A percentile compares a stretch with the other conserved stretches of the same genome.
phyloP scores from a whole-genome alignment of 1,284 basidiomycete genomes.

The Wallemia hederae region DNA sequence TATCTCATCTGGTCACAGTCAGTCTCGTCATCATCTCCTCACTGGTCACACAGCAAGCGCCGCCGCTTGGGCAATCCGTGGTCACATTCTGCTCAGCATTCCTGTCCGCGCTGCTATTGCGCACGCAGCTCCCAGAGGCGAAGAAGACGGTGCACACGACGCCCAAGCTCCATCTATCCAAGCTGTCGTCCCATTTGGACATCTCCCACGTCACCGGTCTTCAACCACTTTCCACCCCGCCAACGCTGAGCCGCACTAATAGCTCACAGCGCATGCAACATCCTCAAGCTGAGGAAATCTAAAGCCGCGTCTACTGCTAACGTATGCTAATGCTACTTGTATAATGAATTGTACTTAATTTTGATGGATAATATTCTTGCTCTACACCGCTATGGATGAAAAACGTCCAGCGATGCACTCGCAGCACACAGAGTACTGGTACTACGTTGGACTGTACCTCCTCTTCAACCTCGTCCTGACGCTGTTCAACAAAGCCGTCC shows the following conservation, averaged over 20 bases:
- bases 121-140: not conserved
- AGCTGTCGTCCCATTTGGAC: not conserved
- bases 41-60: not conserved
- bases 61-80: not conserved
- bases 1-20: not conserved
- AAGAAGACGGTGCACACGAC: not conserved
- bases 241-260: not conserved
- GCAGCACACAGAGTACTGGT: conserved; percentile 4
- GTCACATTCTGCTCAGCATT: not conserved
- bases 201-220: not conserved
- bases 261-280: not conserved
- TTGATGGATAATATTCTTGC: not conserved
- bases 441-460: conserved; percentile 56
- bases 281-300: no score
- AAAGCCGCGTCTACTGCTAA: no score
- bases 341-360: not conserved
- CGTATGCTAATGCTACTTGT: no score
- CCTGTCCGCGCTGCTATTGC: not conserved
- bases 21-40: not conserved
- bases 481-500: conserved; percentile 67
- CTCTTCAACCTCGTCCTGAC: conserved; percentile 64
- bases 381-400: no score
- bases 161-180: not conserved
- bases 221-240: not conserved
- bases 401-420: no score